Evolutionary conservation across 2,329 filamentous ascomycete genomes (phyloP).

Genomic region (Hypoxylon sp.): DNA sequence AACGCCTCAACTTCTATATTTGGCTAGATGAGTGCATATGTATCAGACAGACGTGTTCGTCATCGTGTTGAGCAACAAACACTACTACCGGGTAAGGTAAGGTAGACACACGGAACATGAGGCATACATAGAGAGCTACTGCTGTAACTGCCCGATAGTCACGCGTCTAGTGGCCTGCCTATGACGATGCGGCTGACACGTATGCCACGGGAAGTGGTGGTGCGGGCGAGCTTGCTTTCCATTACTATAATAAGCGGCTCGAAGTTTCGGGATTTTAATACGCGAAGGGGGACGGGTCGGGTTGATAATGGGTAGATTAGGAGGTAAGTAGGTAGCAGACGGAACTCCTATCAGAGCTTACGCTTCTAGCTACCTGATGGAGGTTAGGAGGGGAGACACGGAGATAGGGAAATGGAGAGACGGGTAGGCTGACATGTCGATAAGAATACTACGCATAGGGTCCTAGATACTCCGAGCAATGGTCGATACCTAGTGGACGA

Average conservation of each 20-base stretch:
- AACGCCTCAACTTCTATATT: conserved; percentile 8
- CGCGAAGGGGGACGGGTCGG: not conserved
- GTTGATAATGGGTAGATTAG: conserved; percentile 9
- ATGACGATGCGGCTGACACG: conserved; percentile 44
- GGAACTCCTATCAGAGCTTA: not conserved
- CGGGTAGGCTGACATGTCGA: not conserved
- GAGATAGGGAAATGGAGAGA: too few relatives aligned
- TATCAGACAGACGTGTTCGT: conserved; percentile 25
- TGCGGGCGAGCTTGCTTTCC: conserved; percentile 3
- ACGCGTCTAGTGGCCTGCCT: conserved; percentile 21
- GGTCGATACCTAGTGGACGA: not conserved
- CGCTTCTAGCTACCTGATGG: conserved; percentile 9
- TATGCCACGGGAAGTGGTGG: conserved; percentile 34
- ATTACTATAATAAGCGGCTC: conserved; percentile 22
- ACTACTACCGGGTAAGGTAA: conserved; percentile 6
- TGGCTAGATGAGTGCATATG: conserved; percentile 2
- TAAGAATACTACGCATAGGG: conserved; percentile 4
- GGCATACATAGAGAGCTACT: conserved; percentile 8
- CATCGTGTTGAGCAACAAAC: conserved; percentile 21
- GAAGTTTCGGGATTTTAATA: conserved; percentile 25
- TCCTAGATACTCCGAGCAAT: not conserved
- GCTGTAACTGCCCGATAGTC: conserved; percentile 30
- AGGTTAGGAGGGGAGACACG: conserved; percentile 4
- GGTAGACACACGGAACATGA: not conserved
- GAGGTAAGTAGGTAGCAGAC: conserved; percentile 8